Evolutionary conservation across 768 basidiomycete genomes (phyloP), one percentile per base, ranked within the genome.

Genomic region (Gloeophyllum trabeum): DNA sequence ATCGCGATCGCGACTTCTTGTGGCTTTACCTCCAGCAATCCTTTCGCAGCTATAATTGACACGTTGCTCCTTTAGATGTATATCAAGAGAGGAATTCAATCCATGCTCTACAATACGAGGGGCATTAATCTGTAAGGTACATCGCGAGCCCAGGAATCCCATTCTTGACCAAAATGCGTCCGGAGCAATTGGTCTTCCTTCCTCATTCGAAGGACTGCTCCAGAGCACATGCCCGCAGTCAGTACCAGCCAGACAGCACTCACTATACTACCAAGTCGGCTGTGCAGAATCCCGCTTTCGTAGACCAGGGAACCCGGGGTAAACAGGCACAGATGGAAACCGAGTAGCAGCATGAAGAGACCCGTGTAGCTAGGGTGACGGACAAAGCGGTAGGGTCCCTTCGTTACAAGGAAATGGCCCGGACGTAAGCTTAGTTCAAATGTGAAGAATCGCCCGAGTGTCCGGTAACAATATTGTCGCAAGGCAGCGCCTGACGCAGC

Each of bases 291-390:
- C 7, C 20, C 36, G 20, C 36, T 10, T 37, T 37, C 10, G 7
- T 19, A 7, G 7, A 37, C 5, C 39, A 26, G 35, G 4, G 49
- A 46, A 12, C 42, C 35, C 23, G 41, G 39, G 23, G 47, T 23
- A 6, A 39, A 24, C 16, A 46, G 13, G 35, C 43, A 39, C 18
- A 48, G n/a, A 22, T 34, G 38, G 32, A n/a, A 13, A 6, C 47
- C 47, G 18, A 16, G 18, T 18, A 45, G 23, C 12, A 28, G 23
- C 6, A 57, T n/a, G 1, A 50, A 12, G 3, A 43, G 18, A 1
- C 52, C 57, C 7, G 51, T 49, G 44, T 62, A 63, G 19, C 28
- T 43, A 21, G 60, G 60, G 36, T 61, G 60, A 13, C 60, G 57
- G 4, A 59, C 56, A 13, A 49, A 5, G 1, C 48, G 32, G 40